Percentiles rank a stretch among this genome's conserved stretches.
Conservation (phyloP, 1,139 yeast species). For the Entelexis paramagnoliae region DNA sequence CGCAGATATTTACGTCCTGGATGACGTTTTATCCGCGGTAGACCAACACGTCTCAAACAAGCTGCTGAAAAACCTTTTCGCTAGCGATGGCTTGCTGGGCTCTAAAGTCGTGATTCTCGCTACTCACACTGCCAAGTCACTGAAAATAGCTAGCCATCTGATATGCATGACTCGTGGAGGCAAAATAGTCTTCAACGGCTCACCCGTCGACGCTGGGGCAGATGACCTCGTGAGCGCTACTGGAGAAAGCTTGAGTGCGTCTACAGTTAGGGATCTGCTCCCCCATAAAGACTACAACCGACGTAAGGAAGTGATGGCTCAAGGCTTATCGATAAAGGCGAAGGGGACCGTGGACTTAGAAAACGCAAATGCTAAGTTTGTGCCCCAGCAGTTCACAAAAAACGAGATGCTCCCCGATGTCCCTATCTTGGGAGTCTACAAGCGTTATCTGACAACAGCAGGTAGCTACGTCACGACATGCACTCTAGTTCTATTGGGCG, state of each 20-base stretch:
- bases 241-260: neutral
- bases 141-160: conserved; percentile 53
- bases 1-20: conserved; percentile 68
- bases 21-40: conserved; percentile 72
- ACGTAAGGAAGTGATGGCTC: neutral
- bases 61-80: conserved; percentile 48
- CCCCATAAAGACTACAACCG: neutral
- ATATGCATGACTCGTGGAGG: conserved; percentile 27
- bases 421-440: conserved; percentile 11
- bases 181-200: neutral
- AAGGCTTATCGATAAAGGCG: too few species aligned
- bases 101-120: conserved; percentile 67
- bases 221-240: neutral
- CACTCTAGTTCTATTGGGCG: conserved; percentile 1
- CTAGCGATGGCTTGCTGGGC: conserved; percentile 53
- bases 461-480: neutral
- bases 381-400: neutral
- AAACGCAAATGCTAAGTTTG: neutral
- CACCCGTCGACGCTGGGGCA: neutral
- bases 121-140: conserved; percentile 65
- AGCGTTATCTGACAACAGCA: conserved; percentile 15
- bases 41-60: conserved; percentile 77
- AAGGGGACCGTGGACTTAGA: neutral
- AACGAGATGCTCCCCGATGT: conserved; percentile 12
- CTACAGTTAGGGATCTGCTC: neutral